Evolutionary conservation across 345 rosid species (phyloP).

Genomic region (Hypericum androsaemum): DNA sequence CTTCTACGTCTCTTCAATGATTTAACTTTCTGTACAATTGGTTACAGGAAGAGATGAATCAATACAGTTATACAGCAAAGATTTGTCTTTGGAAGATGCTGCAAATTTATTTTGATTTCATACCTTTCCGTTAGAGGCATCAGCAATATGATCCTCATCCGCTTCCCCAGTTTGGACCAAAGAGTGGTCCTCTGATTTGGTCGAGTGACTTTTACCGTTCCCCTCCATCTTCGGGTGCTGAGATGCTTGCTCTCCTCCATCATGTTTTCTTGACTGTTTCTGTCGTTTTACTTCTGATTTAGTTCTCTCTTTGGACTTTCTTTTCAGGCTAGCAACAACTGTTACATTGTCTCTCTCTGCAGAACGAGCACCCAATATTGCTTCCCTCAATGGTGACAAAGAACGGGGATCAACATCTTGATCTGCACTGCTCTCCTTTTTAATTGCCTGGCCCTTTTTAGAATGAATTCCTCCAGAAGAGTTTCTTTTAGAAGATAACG

Average conservation of each 20-base stretch:
- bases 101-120: constrained; percentile 8
- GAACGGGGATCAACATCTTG: constrained; percentile 31
- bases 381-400: constrained; percentile 9
- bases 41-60: constrained; percentile 8
- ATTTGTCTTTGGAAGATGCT: neutral
- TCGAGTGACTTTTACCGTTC: too few relatives aligned
- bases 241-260: neutral
- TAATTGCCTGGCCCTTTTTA: constrained; percentile 28
- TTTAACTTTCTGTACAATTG: constrained; percentile 30
- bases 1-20: constrained; percentile 18
- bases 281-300: constrained; percentile 18
- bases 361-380: constrained; percentile 11
- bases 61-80: constrained; percentile 4
- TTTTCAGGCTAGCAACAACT: constrained; percentile 15
- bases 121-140: constrained; percentile 37
- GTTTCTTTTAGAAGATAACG: constrained; percentile 11
- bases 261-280: constrained; percentile 18
- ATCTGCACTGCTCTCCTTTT: constrained; percentile 16
- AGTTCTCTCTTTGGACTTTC: constrained; percentile 17
- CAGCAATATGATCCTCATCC: constrained; percentile 15
- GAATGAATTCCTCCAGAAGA: constrained; percentile 17
- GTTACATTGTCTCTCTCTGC: constrained; percentile 12
- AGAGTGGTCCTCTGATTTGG: constrained; percentile 6
- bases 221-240: too few relatives aligned
- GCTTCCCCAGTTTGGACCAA: constrained; percentile 16